phyloP scores from a whole-genome alignment of 108 stramenopile species.

The Skeletonema marinoi region DNA sequence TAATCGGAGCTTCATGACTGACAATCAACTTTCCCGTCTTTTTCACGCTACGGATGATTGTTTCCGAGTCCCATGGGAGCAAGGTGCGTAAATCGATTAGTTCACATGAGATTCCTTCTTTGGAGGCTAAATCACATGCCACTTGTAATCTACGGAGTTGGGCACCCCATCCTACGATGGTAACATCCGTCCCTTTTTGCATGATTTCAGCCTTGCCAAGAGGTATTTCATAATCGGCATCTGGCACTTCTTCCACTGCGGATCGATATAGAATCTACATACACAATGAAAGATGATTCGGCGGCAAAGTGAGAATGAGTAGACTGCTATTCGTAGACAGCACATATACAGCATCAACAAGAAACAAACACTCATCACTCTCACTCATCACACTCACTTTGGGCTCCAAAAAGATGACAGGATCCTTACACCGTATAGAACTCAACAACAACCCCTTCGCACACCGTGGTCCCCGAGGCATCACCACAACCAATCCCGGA shows the following conservation, averaged over 20 bases:
- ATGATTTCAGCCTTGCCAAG: constrained; percentile 92
- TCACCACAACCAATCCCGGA: constrained; percentile 94
- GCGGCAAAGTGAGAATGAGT: neutral
- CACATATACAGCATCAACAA: no score
- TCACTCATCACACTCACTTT: constrained; percentile 56
- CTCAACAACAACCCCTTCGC: constrained; percentile 94
- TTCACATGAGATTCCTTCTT: constrained; percentile 88
- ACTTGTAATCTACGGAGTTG: constrained; percentile 79
- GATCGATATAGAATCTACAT: constrained; percentile 90
- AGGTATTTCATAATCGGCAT: constrained; percentile 91
- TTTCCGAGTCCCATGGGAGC: constrained; percentile 92
- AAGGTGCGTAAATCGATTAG: constrained; percentile 96
- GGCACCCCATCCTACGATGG: constrained; percentile 94
- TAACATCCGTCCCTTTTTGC: constrained; percentile 87
- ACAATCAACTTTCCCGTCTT: constrained; percentile 96
- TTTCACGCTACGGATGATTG: constrained; percentile 76
- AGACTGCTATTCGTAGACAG: no score
- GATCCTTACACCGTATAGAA: constrained; percentile 90
- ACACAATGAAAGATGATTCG: neutral
- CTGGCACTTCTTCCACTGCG: constrained; percentile 93
- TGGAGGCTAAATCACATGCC: constrained; percentile 78
- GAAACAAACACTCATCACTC: neutral
- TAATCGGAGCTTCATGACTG: constrained; percentile 95
- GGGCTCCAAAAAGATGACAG: constrained; percentile 97
- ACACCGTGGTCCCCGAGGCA: constrained; percentile 91